A percentile compares a stretch with the other conserved stretches of the same genome.
Conservation (phyloP, 495 filamentous ascomycete genomes). For the Neurospora sp. region DNA sequence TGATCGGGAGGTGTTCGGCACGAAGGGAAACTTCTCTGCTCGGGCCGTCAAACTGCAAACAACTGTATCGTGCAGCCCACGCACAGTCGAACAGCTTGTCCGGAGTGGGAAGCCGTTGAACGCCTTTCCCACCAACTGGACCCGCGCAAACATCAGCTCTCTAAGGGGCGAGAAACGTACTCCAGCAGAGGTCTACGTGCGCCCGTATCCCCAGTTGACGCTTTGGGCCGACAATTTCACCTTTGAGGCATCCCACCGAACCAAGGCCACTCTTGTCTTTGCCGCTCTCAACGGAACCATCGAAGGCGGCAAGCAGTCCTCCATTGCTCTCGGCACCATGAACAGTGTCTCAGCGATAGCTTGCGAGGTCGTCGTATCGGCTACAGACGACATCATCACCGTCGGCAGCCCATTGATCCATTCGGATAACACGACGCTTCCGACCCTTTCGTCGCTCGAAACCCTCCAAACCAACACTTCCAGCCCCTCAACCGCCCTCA, state of each 20-base stretch:
- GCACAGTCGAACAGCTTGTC: conserved; percentile 9
- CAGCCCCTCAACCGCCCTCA: conserved; percentile 7
- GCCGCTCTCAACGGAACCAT: conserved; percentile 24
- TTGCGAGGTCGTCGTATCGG: conserved; percentile 15
- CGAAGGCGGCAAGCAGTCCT: conserved; percentile 9
- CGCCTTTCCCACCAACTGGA: conserved; percentile 22
- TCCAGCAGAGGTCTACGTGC: conserved; percentile 16
- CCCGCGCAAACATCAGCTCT: conserved; percentile 6
- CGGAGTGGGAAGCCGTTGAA: conserved; percentile 10
- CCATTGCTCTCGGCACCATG: conserved; percentile 6
- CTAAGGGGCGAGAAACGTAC: conserved; percentile 4
- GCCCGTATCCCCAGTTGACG: conserved; percentile 10
- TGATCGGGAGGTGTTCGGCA: conserved; percentile 10
- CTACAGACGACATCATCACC: conserved; percentile 10
- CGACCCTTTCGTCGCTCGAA: conserved; percentile 13
- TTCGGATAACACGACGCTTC: neutral
- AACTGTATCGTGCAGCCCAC: conserved; percentile 12
- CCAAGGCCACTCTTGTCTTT: conserved; percentile 18
- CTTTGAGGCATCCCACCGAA: conserved; percentile 10
- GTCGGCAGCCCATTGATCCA: neutral
- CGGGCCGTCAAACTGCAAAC: conserved; percentile 14
- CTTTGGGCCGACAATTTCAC: conserved; percentile 17
- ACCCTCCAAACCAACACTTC: conserved; percentile 6
- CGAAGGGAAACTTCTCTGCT: conserved; percentile 14
- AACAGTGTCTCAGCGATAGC: conserved; percentile 12